phyloP scores from a whole-genome alignment of 306 rosid species.

The Prinsepia uniflora region DNA sequence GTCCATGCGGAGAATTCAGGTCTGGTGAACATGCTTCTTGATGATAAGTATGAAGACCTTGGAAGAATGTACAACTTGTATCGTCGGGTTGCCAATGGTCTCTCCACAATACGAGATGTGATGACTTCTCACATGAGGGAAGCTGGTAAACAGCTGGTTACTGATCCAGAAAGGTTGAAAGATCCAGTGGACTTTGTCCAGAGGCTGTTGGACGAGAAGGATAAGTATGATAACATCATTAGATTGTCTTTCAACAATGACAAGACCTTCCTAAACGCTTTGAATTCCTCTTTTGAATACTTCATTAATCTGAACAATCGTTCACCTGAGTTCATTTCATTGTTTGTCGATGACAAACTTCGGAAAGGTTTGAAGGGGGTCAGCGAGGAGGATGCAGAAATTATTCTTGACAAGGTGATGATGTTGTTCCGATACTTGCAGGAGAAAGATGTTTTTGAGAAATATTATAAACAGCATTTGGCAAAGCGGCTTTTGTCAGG shows the following conservation, averaged over 20 bases:
- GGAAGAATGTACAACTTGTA: slow-evolving; percentile 74
- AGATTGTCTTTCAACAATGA: slow-evolving; percentile 68
- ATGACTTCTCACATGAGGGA: slow-evolving; percentile 75
- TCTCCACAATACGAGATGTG: slow-evolving; percentile 55
- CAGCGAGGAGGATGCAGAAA: slow-evolving; percentile 90
- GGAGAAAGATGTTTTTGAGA: slow-evolving; percentile 78
- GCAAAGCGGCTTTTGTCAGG: slow-evolving; percentile 86
- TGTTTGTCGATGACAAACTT: slow-evolving; percentile 76
- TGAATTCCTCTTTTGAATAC: slow-evolving; percentile 85
- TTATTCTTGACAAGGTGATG: slow-evolving; percentile 81
- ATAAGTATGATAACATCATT: slow-evolving; percentile 72
- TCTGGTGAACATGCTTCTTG: slow-evolving; percentile 69
- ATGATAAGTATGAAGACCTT: slow-evolving; percentile 74
- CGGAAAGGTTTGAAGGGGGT: slow-evolving; percentile 78
- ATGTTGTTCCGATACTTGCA: slow-evolving; percentile 72
- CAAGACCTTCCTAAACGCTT: slow-evolving; percentile 85
- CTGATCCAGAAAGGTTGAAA: slow-evolving; percentile 78
- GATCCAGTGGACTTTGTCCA: slow-evolving; percentile 84
- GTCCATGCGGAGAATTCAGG: slow-evolving; percentile 84
- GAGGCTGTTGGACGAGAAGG: slow-evolving; percentile 71
- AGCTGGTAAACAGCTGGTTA: slow-evolving; percentile 69
- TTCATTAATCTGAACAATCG: slow-evolving; percentile 69
- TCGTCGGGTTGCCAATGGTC: slow-evolving; percentile 59
- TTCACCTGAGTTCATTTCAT: slow-evolving; percentile 77
- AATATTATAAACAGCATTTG: slow-evolving; percentile 80